phyloP scores from a whole-genome alignment of 305 asterid genomes.

The Petunia hybrid region DNA sequence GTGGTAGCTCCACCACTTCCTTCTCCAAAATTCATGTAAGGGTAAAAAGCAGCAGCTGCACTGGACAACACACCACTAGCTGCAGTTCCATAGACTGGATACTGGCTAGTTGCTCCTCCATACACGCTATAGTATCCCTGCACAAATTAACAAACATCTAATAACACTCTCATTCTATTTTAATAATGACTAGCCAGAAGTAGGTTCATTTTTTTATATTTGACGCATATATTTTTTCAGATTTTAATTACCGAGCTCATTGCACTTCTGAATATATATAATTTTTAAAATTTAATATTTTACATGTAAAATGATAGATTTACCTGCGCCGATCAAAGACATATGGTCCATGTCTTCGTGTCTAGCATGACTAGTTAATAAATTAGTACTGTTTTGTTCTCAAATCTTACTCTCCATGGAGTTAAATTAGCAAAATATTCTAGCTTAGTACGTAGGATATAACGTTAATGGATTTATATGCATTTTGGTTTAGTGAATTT shows the following conservation, averaged over 20 bases:
- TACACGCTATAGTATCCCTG: constrained; percentile 88
- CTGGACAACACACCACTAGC: constrained; percentile 60
- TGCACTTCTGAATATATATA: too few species aligned
- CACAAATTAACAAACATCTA: constrained; percentile 19
- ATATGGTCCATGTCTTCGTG: too few species aligned
- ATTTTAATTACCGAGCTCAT: too few species aligned
- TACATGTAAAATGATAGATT: too few species aligned
- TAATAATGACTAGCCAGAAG: too few species aligned
- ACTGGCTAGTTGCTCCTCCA: constrained; percentile 80
- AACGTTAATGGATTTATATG: too few species aligned
- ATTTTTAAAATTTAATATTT: too few species aligned
- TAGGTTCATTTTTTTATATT: too few species aligned
- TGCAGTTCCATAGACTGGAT: constrained; percentile 70
- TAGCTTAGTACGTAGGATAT: not conserved
- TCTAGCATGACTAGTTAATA: too few species aligned
- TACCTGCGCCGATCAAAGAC: too few species aligned
- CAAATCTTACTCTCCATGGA: not conserved
- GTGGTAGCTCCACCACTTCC: constrained; percentile 56
- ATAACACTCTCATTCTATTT: not conserved
- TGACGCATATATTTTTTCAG: too few species aligned
- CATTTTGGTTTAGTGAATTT: not conserved
- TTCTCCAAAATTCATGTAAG: constrained; percentile 76
- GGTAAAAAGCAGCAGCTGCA: constrained; percentile 75
- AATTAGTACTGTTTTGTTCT: not conserved
- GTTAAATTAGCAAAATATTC: not conserved